Evolutionary conservation across 768 basidiomycete genomes (phyloP).

Genomic region (Rhodotorula graminis): DNA sequence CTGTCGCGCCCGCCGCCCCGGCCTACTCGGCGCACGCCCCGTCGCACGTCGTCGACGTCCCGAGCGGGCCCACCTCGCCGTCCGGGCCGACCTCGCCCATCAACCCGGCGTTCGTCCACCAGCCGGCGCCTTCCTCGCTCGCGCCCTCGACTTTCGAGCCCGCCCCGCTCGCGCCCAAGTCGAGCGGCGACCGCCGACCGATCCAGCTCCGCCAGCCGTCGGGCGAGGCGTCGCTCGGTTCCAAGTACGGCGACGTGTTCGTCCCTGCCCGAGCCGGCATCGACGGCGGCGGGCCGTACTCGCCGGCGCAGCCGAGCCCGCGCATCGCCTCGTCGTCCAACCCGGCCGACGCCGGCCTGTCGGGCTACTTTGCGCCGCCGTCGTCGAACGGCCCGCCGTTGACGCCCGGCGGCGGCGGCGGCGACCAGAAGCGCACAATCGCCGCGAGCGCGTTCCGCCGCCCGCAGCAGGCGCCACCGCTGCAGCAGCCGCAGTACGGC

Average conservation of each 20-base stretch:
- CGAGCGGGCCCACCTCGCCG: not conserved
- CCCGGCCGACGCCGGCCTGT: not conserved
- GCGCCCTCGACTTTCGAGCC: constrained; percentile 16
- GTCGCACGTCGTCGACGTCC: not conserved
- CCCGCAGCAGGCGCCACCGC: not conserved
- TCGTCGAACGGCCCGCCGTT: not conserved
- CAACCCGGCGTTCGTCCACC: not conserved
- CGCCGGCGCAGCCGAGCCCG: constrained; percentile 27
- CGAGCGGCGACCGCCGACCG: not conserved
- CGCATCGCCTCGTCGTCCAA: not conserved
- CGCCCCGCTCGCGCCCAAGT: constrained; percentile 14
- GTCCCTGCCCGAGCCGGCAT: constrained; percentile 31
- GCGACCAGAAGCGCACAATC: constrained; percentile 27
- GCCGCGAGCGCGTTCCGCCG: constrained; percentile 33
- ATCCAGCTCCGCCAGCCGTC: constrained; percentile 15
- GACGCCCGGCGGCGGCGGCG: not conserved
- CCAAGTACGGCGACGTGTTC: constrained; percentile 32
- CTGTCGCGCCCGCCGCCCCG: not conserved
- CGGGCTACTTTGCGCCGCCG: constrained; percentile 16
- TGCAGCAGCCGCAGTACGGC: not conserved
- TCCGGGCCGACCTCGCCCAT: not conserved
- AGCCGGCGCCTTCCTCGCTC: not conserved
- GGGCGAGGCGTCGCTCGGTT: constrained; percentile 5
- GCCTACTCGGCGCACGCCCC: not conserved
- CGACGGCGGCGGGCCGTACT: constrained; percentile 30